phyloP scores from a whole-genome alignment of 441 rosid species.

The Corymbia calophylla region DNA sequence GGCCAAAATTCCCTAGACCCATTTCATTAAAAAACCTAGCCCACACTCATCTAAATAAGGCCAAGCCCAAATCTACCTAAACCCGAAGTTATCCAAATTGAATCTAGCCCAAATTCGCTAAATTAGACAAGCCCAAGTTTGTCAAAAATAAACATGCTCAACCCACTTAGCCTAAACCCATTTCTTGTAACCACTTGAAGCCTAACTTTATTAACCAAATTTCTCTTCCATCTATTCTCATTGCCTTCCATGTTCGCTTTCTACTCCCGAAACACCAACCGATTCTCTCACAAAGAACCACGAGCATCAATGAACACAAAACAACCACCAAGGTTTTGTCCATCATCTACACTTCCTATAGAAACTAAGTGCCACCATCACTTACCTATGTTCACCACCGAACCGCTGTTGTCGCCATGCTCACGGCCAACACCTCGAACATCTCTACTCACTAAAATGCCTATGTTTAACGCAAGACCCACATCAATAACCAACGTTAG shows the following conservation, averaged over 20 bases:
- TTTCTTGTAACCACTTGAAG: not conserved
- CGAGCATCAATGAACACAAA: not conserved
- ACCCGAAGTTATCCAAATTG: not conserved
- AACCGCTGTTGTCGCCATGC: fast-evolving
- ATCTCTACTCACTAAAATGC: too few species aligned
- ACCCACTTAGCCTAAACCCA: not conserved
- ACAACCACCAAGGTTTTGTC: not conserved
- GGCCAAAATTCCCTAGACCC: not conserved
- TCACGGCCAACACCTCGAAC: not conserved
- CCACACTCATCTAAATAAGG: not conserved
- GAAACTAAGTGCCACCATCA: not conserved
- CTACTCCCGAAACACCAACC: not conserved
- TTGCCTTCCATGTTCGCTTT: not conserved
- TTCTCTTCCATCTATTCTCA: not conserved
- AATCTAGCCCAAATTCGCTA: not conserved
- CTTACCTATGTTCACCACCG: not conserved
- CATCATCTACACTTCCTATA: not conserved
- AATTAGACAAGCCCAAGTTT: not conserved
- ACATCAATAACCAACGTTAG: too few species aligned
- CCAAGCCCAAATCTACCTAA: not conserved
- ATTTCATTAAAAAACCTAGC: not conserved
- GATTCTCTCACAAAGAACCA: not conserved
- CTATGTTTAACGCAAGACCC: too few species aligned
- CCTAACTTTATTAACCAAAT: not conserved
- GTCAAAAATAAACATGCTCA: not conserved